A percentile compares a stretch with the other conserved stretches of the same genome.
These are phyloP conservation scores for Sherardia arvensis DNA, from an alignment of 257 asterid species.

Conservation along the genomic window DNA sequence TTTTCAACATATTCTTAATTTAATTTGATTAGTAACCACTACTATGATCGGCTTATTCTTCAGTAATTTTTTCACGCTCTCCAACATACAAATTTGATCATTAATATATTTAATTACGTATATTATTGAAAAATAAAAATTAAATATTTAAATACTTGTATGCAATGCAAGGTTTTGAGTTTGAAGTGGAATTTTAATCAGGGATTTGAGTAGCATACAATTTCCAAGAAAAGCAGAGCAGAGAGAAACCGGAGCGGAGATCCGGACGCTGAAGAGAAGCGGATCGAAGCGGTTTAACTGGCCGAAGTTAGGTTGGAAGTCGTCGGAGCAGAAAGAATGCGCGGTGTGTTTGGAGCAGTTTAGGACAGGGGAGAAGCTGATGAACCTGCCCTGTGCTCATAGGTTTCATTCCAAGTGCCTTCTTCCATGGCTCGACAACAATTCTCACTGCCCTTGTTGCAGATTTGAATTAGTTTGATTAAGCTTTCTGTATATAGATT, in stretches of 20 bases:
- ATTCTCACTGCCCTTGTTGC: slow-evolving; percentile 68
- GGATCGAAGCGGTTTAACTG: slow-evolving; percentile 44
- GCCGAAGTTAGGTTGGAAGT: slow-evolving; percentile 50
- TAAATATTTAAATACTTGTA: no score
- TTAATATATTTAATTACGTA: no score
- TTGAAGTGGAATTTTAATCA: neutral
- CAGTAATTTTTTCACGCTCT: no score
- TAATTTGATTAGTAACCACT: no score
- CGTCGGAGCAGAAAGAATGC: slow-evolving; percentile 57
- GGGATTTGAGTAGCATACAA: slow-evolving; percentile 11
- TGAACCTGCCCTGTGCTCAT: slow-evolving; percentile 65
- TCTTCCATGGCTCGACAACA: slow-evolving; percentile 63
- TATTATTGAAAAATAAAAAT: no score
- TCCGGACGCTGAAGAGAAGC: slow-evolving; percentile 25
- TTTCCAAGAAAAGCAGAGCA: slow-evolving; percentile 13
- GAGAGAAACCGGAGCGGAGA: slow-evolving; percentile 15
- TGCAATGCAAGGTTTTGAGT: neutral
- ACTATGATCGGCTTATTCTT: no score
- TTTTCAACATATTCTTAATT: no score
- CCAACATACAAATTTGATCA: no score
- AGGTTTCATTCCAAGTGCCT: slow-evolving; percentile 57
- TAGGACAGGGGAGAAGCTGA: slow-evolving; percentile 28
- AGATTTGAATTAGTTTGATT: slow-evolving; percentile 17
- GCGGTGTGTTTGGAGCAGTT: slow-evolving; percentile 65
- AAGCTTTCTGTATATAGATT: neutral